Evolutionary conservation across 176 grass and related monocot species (phyloP), one percentile per base, ranked within the genome.

Genomic region (Aegilops speltoides): DNA sequence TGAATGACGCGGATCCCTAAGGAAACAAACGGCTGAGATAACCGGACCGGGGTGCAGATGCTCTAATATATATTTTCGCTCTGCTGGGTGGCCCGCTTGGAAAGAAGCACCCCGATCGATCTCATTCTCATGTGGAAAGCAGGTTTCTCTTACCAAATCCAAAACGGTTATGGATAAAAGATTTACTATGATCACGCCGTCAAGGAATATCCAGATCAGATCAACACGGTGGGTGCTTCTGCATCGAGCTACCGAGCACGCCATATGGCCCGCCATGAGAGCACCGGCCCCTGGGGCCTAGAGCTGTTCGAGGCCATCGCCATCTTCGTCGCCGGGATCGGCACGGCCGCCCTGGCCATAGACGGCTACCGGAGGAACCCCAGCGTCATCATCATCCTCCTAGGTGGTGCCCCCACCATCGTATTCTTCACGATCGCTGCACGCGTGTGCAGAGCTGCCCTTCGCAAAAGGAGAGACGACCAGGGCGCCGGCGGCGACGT

Each of bases 301-400:
- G 78, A 80, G 59, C 57, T 80, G 22, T 8, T 40, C 10, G 78
- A 80, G n/a, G 59, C 78, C 36, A 25, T 28, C 78, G 59, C 34
- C 36, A 64, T 80, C 78, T 80, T 64, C 78, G 1, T 64, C 60
- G 78, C 78, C 59, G 78, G 57, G 34, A 80, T 64, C 78, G n/a
- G 20, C 16, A 64, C 45, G n/a, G 78, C 33, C 34, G 13, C 36
- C 3, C 78, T 80, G n/a, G 78, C 59, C n/a, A 14, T 40, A 15
- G 59, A 9, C 5, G 33, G 33, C 12, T 64, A 63, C 77, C 16
- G 7, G 28, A 79, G 57, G 57, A 79, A 40, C 77, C 77, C 56
- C 8, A 64, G 19, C 57, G 32, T 26, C 34, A 9, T n/a, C 34
- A 15, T 64, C 77, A 2, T 64, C 32, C 22, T 79, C 57, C 77